A percentile compares a stretch with the other conserved stretches of the same genome.
phyloP scores from a whole-genome alignment of 768 basidiomycete genomes.

The Lyophyllum shimeji region DNA sequence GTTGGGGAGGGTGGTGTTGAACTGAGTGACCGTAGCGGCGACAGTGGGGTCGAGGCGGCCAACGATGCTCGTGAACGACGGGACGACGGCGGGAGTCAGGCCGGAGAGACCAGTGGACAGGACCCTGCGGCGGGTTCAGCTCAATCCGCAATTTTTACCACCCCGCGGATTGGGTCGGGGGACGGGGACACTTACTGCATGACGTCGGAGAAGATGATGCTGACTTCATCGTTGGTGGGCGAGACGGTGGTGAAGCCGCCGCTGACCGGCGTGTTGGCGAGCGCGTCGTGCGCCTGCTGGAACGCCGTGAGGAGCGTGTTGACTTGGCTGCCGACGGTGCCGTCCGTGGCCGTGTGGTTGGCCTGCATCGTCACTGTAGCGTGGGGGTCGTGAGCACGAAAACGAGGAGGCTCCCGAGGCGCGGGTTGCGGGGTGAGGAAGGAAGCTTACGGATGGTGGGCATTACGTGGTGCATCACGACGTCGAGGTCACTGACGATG shows the following conservation, averaged over 20 bases:
- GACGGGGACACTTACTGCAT: slow-evolving; percentile 25
- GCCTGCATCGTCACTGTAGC: slow-evolving; percentile 28
- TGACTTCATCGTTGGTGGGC: slow-evolving; percentile 36
- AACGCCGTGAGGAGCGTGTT: slow-evolving; percentile 25
- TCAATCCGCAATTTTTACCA: neutral
- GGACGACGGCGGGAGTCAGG: slow-evolving; percentile 23
- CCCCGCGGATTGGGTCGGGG: no score
- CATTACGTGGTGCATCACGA: slow-evolving; percentile 18
- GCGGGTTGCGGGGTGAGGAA: neutral
- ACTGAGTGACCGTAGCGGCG: slow-evolving; percentile 20
- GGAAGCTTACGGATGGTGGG: slow-evolving; percentile 28
- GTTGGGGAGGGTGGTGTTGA: slow-evolving; percentile 31
- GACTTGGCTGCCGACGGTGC: slow-evolving; percentile 28
- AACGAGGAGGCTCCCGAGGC: neutral
- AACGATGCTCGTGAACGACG: slow-evolving; percentile 24
- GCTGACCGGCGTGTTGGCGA: slow-evolving; percentile 26
- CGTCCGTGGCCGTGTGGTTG: slow-evolving; percentile 26
- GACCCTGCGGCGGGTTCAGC: slow-evolving; percentile 15
- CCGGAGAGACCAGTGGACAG: slow-evolving; percentile 31
- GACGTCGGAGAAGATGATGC: slow-evolving; percentile 27
- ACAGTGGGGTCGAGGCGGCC: slow-evolving; percentile 29
- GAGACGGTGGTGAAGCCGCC: slow-evolving; percentile 28
- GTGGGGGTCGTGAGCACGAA: neutral
- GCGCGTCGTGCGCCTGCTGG: slow-evolving; percentile 19
- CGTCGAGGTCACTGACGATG: slow-evolving; percentile 27